Base-by-base conservation (phyloP, 2,329 filamentous ascomycete species). In the Ilyonectria destructans region DNA sequence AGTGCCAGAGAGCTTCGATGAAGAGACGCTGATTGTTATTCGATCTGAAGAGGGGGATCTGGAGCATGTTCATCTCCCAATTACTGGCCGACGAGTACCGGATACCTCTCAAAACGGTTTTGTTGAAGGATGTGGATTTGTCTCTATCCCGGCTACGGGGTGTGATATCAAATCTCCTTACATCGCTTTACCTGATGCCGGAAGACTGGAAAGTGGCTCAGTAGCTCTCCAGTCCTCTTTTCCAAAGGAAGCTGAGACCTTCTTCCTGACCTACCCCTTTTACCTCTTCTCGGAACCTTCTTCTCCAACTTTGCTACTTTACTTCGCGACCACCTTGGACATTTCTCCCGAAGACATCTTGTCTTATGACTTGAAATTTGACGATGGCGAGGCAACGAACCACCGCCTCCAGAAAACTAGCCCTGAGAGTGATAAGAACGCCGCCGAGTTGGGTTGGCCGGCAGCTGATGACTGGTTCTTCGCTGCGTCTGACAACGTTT, bases 111-210 rank as follows among this genome's bases (percentile, higher is more conserved):
- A 10, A 6, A 26, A 26, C 26, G 70, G 90, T 6, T 92, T 91
- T 69, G 85, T 91, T 43, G 90, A 93, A 77, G 85, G 85, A 0
- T 87, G 90, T 68, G 80, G 82, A 21, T 82, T 84, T 57, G 80
- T 90, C 15, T 74, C 71, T 0, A 75, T 75, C 5, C 69, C 71
- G 0, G 73, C 73, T 1, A 71, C 65, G 0, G 37, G 37, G 0
- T 26, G 63, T 6, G 13, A 17, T 0, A 9, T 60, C 1, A n/a
- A 45, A 4, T 1, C 26, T 1, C 51, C 58, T 0, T 81, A 76
- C 3, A 1, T 58, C 0, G 2, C 51, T 1, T 37, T 75, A 1
- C 71, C 72, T 2, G 62, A 75, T 4, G 29, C 62, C 2, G 74
- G 74, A 1, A 69, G 74, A 19, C 46, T 62, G 0, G 48, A 68